phyloP scores from a whole-genome alignment of 176 grass and related monocot species.

The Cenchrus americanus region DNA sequence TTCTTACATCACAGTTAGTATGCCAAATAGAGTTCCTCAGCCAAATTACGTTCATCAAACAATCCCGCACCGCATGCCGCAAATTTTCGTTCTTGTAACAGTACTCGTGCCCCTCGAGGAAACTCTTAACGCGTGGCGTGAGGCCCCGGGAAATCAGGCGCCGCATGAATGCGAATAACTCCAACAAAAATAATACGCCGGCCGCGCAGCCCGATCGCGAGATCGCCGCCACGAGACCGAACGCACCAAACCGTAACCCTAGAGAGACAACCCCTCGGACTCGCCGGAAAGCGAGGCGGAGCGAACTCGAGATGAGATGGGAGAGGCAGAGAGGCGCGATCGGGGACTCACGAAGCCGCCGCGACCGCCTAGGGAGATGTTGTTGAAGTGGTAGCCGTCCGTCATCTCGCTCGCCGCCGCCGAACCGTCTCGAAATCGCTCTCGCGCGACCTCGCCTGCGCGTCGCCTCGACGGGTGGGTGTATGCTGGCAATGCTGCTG shows the following conservation, averaged over 20 bases:
- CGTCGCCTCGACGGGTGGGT: background rate
- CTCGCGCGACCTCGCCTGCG: background rate
- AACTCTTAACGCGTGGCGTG: conserved; percentile 20
- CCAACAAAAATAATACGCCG: background rate
- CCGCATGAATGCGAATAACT: background rate
- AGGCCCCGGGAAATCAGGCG: conserved; percentile 22
- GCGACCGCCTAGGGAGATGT: conserved; percentile 78
- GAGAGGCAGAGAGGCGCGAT: background rate
- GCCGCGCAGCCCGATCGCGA: background rate
- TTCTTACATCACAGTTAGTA: background rate
- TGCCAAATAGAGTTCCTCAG: too few relatives aligned
- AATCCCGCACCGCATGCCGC: background rate
- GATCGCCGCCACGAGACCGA: background rate
- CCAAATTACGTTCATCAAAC: background rate
- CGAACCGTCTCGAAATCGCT: background rate
- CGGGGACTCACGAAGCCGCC: conserved; percentile 63
- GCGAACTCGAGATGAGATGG: background rate
- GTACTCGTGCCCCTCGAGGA: background rate
- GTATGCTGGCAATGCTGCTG: too few relatives aligned
- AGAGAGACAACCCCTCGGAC: background rate
- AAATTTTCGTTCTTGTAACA: background rate
- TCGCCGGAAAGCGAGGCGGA: background rate
- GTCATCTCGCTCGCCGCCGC: conserved; percentile 34
- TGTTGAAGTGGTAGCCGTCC: conserved; percentile 72
- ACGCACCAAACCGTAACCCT: background rate